phyloP scores from a whole-genome alignment of 768 basidiomycete species.

The Kwoniella pini region DNA sequence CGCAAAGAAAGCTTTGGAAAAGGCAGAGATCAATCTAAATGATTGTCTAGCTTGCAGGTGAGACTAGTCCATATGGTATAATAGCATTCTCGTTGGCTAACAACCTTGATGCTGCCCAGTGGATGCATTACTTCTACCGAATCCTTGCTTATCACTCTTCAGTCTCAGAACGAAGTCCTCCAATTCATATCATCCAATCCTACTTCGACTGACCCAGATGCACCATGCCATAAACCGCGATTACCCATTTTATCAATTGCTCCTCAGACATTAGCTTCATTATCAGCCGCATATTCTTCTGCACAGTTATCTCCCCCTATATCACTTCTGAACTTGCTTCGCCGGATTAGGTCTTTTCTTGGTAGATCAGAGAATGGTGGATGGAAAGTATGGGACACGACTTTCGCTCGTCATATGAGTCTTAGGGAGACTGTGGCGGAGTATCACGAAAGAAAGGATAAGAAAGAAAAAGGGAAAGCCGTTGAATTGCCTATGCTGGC shows the following conservation, averaged over 20 bases:
- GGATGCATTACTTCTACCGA: slow-evolving; percentile 99
- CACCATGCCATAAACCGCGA: slow-evolving; percentile 20
- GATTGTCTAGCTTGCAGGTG: slow-evolving; percentile 98
- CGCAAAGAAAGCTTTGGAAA: slow-evolving; percentile 67
- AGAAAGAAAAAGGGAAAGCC: slow-evolving; percentile 36
- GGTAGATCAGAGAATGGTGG: slow-evolving; percentile 30
- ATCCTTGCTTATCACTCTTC: slow-evolving; percentile 91
- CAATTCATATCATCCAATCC: slow-evolving; percentile 62
- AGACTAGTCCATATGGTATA: slow-evolving; percentile 36
- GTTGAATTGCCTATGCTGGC: slow-evolving; percentile 79
- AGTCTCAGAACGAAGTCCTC: slow-evolving; percentile 91
- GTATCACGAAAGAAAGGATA: slow-evolving; percentile 69
- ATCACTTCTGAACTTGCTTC: slow-evolving; percentile 65
- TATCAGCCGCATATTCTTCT: slow-evolving; percentile 61
- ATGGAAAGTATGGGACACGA: slow-evolving; percentile 78
- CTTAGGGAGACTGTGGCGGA: slow-evolving; percentile 79
- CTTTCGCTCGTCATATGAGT: slow-evolving; percentile 85
- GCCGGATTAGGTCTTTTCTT: slow-evolving; percentile 56
- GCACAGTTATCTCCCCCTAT: slow-evolving; percentile 55
- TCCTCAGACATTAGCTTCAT: slow-evolving; percentile 80
- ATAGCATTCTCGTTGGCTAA: not conserved
- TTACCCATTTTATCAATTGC: slow-evolving; percentile 79
- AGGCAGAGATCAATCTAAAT: slow-evolving; percentile 93
- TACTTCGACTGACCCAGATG: slow-evolving; percentile 51
- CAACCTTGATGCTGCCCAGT: slow-evolving; percentile 56